Conservation (phyloP, 108 stramenopile genomes). For the Pseudonitzschia pungens region DNA sequence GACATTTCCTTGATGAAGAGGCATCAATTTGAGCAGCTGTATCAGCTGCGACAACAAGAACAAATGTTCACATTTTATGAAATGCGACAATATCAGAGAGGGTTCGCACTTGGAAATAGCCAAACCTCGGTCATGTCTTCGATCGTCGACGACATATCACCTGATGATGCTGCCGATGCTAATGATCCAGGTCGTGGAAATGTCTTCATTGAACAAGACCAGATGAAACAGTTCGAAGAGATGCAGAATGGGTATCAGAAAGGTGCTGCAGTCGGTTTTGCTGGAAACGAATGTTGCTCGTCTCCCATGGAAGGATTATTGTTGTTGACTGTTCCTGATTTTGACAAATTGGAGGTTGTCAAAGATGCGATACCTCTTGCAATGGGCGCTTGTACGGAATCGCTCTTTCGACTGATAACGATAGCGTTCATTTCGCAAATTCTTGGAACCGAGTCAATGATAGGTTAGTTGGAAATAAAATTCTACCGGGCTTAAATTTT, state of each 20-base stretch:
- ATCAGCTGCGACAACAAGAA: conserved; percentile 7
- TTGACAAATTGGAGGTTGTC: conserved; percentile 38
- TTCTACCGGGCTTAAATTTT: neutral
- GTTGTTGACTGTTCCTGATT: conserved; percentile 35
- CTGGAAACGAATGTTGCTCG: conserved; percentile 4
- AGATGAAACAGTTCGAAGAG: conserved; percentile 2
- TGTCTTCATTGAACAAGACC: conserved; percentile 23
- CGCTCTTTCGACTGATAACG: conserved; percentile 33
- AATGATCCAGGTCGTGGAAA: conserved; percentile 47
- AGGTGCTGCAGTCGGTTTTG: neutral
- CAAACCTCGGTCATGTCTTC: conserved; percentile 32
- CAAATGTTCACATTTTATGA: too few species aligned
- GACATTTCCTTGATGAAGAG: conserved; percentile 16
- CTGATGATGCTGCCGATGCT: conserved; percentile 62
- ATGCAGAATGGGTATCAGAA: neutral
- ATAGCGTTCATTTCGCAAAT: conserved; percentile 51
- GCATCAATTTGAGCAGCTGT: neutral
- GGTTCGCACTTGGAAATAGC: neutral
- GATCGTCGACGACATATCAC: conserved; percentile 50
- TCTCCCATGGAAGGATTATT: conserved; percentile 25
- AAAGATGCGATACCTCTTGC: conserved; percentile 35
- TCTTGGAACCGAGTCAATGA: conserved; percentile 51
- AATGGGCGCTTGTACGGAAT: conserved; percentile 42
- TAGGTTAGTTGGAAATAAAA: conserved; percentile 6
- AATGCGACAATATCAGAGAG: neutral